These are phyloP conservation scores for Komagataella mondaviorum DNA, from an alignment of 805 yeast genomes.

Conservation along the genomic window DNA sequence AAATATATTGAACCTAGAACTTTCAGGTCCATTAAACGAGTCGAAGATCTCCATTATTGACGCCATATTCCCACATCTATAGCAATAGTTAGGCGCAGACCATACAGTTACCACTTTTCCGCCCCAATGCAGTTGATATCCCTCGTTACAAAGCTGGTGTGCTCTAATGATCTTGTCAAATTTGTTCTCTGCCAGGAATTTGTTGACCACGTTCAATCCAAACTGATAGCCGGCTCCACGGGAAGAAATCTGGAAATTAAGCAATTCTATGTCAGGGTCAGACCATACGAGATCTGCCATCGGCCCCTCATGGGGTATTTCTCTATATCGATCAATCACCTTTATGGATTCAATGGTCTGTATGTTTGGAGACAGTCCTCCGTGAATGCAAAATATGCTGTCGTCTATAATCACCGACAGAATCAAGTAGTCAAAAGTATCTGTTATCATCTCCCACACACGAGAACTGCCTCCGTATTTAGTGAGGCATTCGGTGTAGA, in stretches of 20 bases:
- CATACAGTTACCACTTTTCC: conserved; percentile 93
- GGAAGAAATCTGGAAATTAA: conserved; percentile 79
- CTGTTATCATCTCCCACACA: conserved; percentile 87
- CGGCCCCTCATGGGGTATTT: conserved; percentile 97
- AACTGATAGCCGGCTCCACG: conserved; percentile 98
- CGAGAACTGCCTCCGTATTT: conserved; percentile 66
- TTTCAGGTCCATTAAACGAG: conserved; percentile 45
- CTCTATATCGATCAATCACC: conserved; percentile 82
- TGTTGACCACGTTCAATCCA: conserved; percentile 82
- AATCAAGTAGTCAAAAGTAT: conserved; percentile 82
- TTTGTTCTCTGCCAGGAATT: conserved; percentile 65
- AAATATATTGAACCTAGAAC: conserved; percentile 71
- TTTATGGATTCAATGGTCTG: conserved; percentile 88
- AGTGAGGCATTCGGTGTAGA: conserved; percentile 84
- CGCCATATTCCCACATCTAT: conserved; percentile 93
- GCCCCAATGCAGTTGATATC: conserved; percentile 82
- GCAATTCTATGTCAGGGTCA: conserved; percentile 79
- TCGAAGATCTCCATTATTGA: conserved; percentile 78
- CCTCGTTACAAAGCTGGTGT: conserved; percentile 94
- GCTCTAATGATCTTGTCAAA: conserved; percentile 82
- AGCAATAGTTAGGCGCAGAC: conserved; percentile 98
- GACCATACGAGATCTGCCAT: conserved; percentile 99
- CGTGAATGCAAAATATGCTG: conserved; percentile 88
- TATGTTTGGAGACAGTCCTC: conserved; percentile 91
- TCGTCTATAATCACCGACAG: conserved; percentile 84